Evolutionary conservation across 345 rosid genomes (phyloP).

Genomic region (Aquilaria sinensis): DNA sequence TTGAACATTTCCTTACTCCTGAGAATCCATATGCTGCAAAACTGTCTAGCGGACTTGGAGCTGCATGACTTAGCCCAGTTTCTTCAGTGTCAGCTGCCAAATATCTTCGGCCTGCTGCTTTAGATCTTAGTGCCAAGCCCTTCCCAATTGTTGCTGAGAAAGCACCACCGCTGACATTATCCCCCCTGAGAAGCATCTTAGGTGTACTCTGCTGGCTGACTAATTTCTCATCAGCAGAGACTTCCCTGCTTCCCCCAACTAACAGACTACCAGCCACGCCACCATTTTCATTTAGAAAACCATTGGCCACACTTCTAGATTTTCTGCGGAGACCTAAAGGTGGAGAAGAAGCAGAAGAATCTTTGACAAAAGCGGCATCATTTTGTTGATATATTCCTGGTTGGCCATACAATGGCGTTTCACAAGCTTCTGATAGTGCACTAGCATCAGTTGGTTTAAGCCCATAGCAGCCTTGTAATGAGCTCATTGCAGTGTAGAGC

Average conservation of each 20-base stretch:
- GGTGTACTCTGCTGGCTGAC: slow-evolving; percentile 55
- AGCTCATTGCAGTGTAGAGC: slow-evolving; percentile 75
- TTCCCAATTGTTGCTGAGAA: slow-evolving; percentile 45
- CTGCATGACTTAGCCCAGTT: slow-evolving; percentile 15
- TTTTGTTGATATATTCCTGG: slow-evolving; percentile 27
- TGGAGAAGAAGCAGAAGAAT: slow-evolving; percentile 25
- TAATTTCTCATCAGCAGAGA: slow-evolving; percentile 37
- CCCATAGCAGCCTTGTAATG: slow-evolving; percentile 72
- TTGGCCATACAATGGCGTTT: slow-evolving; percentile 40
- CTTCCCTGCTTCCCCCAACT: slow-evolving; percentile 23
- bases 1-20: slow-evolving; percentile 63
- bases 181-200: slow-evolving; percentile 61
- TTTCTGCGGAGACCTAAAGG: slow-evolving; percentile 43
- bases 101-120: slow-evolving; percentile 38
- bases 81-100: slow-evolving; percentile 28
- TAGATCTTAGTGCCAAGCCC: slow-evolving; percentile 61
- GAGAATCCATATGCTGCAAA: slow-evolving; percentile 27
- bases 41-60: slow-evolving; percentile 24
- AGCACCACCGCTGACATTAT: slow-evolving; percentile 30
- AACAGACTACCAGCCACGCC: slow-evolving; percentile 18
- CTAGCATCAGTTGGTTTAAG: slow-evolving; percentile 34
- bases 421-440: slow-evolving; percentile 36
- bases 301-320: slow-evolving; percentile 54
- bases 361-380: slow-evolving; percentile 25
- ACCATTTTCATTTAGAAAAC: slow-evolving; percentile 37